These are phyloP conservation scores for Nemania bipapillata DNA, from an alignment of 2,329 filamentous ascomycete genomes.

Conservation along the genomic window DNA sequence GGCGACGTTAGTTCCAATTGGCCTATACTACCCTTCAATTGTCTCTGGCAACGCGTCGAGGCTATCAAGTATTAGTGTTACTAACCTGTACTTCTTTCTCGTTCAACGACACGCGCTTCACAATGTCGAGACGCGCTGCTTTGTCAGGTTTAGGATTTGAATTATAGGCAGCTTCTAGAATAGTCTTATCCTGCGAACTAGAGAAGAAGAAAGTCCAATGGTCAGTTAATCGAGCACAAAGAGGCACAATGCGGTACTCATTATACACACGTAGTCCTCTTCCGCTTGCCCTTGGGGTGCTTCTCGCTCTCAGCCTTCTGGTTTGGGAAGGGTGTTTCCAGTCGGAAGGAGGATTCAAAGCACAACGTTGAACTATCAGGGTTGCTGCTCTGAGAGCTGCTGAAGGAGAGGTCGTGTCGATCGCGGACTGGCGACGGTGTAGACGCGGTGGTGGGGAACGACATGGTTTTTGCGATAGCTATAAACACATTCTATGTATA, in stretches of 20 bases:
- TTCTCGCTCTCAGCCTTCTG: conserved; percentile 51
- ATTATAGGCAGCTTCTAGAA: conserved; percentile 86
- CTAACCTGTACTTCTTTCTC: conserved; percentile 97
- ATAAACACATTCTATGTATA: conserved; percentile 45
- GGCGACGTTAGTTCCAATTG: conserved; percentile 41
- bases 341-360: conserved; percentile 52
- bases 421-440: conserved; percentile 42
- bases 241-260: neutral
- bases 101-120: conserved; percentile 84
- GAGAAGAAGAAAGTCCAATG: conserved; percentile 26
- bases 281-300: conserved; percentile 70
- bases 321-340: conserved; percentile 48
- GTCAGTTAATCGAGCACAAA: conserved; percentile 29
- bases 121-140: conserved; percentile 82
- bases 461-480: conserved; percentile 40
- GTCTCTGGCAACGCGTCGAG: conserved; percentile 10
- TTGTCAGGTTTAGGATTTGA: conserved; percentile 93
- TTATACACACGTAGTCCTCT: conserved; percentile 69
- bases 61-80: conserved; percentile 28
- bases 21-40: conserved; percentile 13
- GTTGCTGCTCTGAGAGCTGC: conserved; percentile 47
- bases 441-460: conserved; percentile 46
- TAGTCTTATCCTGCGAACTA: conserved; percentile 87
- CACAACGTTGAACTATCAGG: conserved; percentile 49
- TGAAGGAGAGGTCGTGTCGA: conserved; percentile 44